These are phyloP conservation scores for Alternaria sp. DNA, from an alignment of 2,329 filamentous ascomycete species.

Conservation along the genomic window DNA sequence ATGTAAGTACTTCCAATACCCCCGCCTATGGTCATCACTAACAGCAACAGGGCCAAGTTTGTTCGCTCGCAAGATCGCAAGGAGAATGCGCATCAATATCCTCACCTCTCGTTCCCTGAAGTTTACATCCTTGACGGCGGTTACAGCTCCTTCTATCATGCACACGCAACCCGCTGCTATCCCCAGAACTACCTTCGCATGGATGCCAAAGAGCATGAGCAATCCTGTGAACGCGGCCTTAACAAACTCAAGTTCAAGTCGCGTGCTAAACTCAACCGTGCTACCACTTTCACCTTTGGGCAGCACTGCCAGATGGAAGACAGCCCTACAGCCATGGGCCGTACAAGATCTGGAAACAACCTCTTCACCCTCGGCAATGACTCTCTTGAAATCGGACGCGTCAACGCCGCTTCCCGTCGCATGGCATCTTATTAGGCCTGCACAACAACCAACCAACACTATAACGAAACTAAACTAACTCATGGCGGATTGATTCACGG, in stretches of 20 bases:
- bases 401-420: conserved; percentile 39
- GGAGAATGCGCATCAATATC: conserved; percentile 85
- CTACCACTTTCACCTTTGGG: conserved; percentile 95
- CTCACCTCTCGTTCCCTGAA: conserved; percentile 90
- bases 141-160: conserved; percentile 89
- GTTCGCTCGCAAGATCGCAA: conserved; percentile 88
- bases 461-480: conserved; percentile 43
- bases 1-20: conserved; percentile 64
- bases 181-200: conserved; percentile 98
- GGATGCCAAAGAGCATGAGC: conserved; percentile 89
- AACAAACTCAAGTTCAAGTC: conserved; percentile 80
- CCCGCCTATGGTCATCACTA: conserved; percentile 15
- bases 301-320: conserved; percentile 72
- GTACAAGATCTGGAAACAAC: conserved; percentile 44
- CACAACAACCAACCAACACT: conserved; percentile 30
- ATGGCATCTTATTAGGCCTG: conserved; percentile 50
- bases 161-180: conserved; percentile 82
- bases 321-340: conserved; percentile 62
- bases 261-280: conserved; percentile 82
- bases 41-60: conserved; percentile 72
- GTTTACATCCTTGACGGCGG: conserved; percentile 97
- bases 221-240: conserved; percentile 93
- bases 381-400: conserved; percentile 42
- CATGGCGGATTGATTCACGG: conserved; percentile 48
- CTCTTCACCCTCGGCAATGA: conserved; percentile 45